These are phyloP conservation scores for Leptographium galeiforme DNA, from an alignment of 2,329 filamentous ascomycete genomes.

Conservation along the genomic window DNA sequence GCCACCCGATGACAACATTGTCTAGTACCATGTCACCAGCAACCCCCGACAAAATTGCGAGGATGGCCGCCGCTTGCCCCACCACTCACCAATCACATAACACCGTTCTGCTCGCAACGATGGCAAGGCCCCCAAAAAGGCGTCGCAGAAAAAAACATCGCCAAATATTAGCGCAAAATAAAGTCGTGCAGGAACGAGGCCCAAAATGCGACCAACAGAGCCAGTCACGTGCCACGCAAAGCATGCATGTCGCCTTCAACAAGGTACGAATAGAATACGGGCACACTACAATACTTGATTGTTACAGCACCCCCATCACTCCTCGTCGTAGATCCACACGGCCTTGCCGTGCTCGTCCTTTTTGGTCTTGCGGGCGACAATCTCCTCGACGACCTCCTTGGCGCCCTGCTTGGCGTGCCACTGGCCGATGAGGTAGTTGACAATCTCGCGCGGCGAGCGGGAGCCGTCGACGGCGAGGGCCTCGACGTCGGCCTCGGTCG, in stretches of 20 bases:
- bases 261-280: too few species aligned
- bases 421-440: conserved; percentile 46
- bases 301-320: background rate
- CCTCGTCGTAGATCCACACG: conserved; percentile 15
- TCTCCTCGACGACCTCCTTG: conserved; percentile 52
- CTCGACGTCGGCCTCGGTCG: conserved; percentile 51
- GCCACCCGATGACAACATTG: too few species aligned
- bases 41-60: background rate
- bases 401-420: conserved; percentile 57
- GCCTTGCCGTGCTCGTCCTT: conserved; percentile 14
- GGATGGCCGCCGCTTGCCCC: background rate
- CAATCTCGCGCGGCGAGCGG: conserved; percentile 41
- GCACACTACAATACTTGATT: background rate
- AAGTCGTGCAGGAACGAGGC: too few species aligned
- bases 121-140: too few species aligned
- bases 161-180: too few species aligned
- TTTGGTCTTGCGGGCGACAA: conserved; percentile 50
- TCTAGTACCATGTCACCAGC: too few species aligned
- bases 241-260: too few species aligned
- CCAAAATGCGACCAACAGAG: too few species aligned
- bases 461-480: conserved; percentile 25
- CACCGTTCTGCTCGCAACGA: conserved; percentile 6
- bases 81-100: conserved; percentile 13
- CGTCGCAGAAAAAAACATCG: too few species aligned
- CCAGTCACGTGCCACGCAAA: too few species aligned